A percentile compares a stretch with the other conserved stretches of the same genome.
These are phyloP conservation scores for Suillus ampliporus DNA, from an alignment of 768 basidiomycete species.

Conservation along the genomic window DNA sequence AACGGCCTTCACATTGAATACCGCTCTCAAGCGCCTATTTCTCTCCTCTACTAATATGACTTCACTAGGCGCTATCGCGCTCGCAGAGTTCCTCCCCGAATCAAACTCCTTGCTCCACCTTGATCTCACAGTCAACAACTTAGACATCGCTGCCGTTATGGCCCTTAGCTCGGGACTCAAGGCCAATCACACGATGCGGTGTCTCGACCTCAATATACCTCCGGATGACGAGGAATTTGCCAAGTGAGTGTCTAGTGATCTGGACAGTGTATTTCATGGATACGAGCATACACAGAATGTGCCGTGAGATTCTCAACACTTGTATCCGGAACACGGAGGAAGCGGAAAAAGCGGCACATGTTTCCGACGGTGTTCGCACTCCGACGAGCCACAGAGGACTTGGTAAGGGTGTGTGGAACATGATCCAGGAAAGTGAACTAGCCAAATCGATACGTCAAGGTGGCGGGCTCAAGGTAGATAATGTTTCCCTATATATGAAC, in stretches of 20 bases:
- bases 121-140: constrained; percentile 81
- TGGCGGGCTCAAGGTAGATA: constrained; percentile 56
- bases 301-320: constrained; percentile 85
- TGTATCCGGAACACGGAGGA: constrained; percentile 95
- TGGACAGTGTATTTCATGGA: not conserved
- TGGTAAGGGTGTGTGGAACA: constrained; percentile 78
- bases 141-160: constrained; percentile 92
- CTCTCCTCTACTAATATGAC: constrained; percentile 82
- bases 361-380: constrained; percentile 26
- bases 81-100: constrained; percentile 97
- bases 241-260: constrained; percentile 36
- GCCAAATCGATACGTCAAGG: constrained; percentile 69
- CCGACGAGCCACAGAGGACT: constrained; percentile 54
- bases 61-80: constrained; percentile 87
- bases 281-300: constrained; percentile 58
- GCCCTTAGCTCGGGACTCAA: constrained; percentile 88
- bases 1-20: constrained; percentile 92
- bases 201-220: constrained; percentile 92
- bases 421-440: constrained; percentile 86
- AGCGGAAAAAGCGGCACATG: constrained; percentile 53
- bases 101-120: constrained; percentile 86
- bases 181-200: constrained; percentile 85
- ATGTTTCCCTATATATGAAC: constrained; percentile 31
- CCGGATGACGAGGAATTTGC: constrained; percentile 84
- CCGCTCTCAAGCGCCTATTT: constrained; percentile 90